Conservation (phyloP, 2,329 filamentous ascomycete genomes). For the Rhynchosporium agropyri region DNA sequence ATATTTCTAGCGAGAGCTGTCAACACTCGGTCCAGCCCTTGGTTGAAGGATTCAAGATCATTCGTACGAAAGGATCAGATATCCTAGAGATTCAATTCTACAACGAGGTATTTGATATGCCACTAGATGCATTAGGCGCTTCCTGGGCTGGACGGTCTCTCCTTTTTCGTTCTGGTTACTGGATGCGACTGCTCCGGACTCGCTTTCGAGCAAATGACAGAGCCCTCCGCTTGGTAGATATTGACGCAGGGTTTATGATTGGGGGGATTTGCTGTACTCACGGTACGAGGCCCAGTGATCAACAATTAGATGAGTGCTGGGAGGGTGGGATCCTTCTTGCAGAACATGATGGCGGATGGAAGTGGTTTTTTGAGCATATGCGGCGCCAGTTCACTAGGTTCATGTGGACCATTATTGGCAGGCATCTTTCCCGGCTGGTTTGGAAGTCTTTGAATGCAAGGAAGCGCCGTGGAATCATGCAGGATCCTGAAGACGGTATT, state of each 20-base stretch:
- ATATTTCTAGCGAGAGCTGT: not conserved
- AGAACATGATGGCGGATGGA: not conserved
- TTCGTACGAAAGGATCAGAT: not conserved
- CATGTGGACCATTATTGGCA: not conserved
- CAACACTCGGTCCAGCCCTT: not conserved
- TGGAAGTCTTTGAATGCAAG: not conserved
- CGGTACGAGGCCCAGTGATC: not conserved
- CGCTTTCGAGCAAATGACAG: not conserved
- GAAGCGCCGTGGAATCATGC: slow-evolving; percentile 1
- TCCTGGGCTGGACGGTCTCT: not conserved
- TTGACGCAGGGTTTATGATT: not conserved
- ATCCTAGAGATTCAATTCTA: not conserved
- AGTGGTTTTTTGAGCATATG: not conserved
- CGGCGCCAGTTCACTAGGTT: not conserved
- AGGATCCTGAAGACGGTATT: not conserved
- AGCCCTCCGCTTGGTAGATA: not conserved
- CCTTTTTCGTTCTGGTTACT: slow-evolving; percentile 1
- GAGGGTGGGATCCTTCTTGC: not conserved
- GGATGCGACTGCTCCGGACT: not conserved
- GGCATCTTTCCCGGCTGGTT: not conserved
- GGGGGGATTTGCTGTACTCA: not conserved
- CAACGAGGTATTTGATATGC: not conserved
- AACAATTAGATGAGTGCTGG: not conserved
- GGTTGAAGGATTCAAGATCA: slow-evolving; percentile 1
- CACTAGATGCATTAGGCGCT: not conserved